A percentile compares a stretch with the other conserved stretches of the same genome.
Conservation (phyloP, 1,284 basidiomycete genomes). For the Naganishia albida region DNA sequence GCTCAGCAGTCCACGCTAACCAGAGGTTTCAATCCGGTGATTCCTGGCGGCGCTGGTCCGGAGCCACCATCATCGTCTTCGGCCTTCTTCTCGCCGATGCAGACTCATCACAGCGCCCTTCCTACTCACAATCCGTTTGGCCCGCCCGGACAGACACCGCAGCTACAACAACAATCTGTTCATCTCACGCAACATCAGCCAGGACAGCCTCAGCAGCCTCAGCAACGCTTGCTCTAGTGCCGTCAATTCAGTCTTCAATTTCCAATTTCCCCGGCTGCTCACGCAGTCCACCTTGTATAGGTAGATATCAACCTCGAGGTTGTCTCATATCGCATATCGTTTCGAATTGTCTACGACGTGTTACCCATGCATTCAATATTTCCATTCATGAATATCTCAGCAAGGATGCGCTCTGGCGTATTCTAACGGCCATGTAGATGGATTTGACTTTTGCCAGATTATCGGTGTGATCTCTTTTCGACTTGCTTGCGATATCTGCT, state of each 20-base stretch:
- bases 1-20: constrained; percentile 21
- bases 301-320: too few species aligned
- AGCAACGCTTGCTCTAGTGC: constrained; percentile 8
- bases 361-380: too few species aligned
- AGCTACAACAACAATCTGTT: constrained; percentile 18
- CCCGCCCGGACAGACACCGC: constrained; percentile 20
- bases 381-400: too few species aligned
- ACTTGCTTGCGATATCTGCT: background rate
- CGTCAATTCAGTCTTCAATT: too few species aligned
- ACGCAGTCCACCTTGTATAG: too few species aligned
- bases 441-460: background rate
- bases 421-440: too few species aligned
- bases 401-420: too few species aligned
- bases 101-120: constrained; percentile 17
- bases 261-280: too few species aligned
- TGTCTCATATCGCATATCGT: too few species aligned
- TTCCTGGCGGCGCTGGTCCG: background rate
- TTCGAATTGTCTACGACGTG: too few species aligned
- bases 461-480: background rate
- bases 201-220: constrained; percentile 20
- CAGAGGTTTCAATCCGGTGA: constrained; percentile 18
- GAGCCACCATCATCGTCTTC: constrained; percentile 15
- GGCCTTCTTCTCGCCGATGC: constrained; percentile 26
- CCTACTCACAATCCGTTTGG: constrained; percentile 19
- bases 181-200: constrained; percentile 21